Percentiles rank a stretch among this genome's conserved stretches.
Evolutionary conservation across 2,329 filamentous ascomycete species (phyloP).

Genomic region (Penicillium sp.): DNA sequence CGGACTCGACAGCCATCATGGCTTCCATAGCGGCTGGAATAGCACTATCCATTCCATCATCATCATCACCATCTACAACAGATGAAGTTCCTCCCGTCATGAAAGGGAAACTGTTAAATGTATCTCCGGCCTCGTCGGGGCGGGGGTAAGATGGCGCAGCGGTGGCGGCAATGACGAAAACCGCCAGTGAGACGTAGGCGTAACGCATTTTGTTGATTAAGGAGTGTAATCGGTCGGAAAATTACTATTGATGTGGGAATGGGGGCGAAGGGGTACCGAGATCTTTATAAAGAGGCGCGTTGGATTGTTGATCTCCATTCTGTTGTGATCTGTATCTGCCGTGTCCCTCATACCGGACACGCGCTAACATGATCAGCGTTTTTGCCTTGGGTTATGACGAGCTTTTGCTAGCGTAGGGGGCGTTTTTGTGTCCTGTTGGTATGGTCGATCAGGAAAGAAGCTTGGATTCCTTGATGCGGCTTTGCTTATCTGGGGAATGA

Average conservation of each 20-base stretch:
- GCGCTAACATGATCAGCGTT: conserved; percentile 16
- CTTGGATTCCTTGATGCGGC: conserved; percentile 4
- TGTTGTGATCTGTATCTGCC: conserved; percentile 11
- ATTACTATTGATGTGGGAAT: conserved; percentile 4
- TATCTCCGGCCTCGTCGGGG: background rate
- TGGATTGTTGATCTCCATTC: conserved; percentile 6
- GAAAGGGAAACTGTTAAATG: conserved; percentile 20
- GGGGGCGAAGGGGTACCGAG: conserved; percentile 7
- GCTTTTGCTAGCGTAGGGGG: conserved; percentile 14
- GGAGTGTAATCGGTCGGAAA: conserved; percentile 15
- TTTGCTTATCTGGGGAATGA: conserved; percentile 19
- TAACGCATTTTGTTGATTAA: conserved; percentile 21
- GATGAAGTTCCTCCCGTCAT: conserved; percentile 6
- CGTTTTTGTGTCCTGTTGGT: conserved; percentile 1
- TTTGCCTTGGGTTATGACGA: conserved; percentile 10
- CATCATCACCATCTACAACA: background rate
- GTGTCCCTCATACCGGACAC: conserved; percentile 18
- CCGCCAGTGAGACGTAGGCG: conserved; percentile 23
- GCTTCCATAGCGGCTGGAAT: conserved; percentile 16
- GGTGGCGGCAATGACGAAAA: conserved; percentile 35
- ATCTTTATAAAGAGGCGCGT: conserved; percentile 13
- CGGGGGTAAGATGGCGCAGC: conserved; percentile 18
- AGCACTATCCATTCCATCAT: conserved; percentile 15
- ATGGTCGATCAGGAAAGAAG: conserved; percentile 10
- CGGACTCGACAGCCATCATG: conserved; percentile 9